Conservation (phyloP, 305 asterid genomes). For the Solanum hybrid region DNA sequence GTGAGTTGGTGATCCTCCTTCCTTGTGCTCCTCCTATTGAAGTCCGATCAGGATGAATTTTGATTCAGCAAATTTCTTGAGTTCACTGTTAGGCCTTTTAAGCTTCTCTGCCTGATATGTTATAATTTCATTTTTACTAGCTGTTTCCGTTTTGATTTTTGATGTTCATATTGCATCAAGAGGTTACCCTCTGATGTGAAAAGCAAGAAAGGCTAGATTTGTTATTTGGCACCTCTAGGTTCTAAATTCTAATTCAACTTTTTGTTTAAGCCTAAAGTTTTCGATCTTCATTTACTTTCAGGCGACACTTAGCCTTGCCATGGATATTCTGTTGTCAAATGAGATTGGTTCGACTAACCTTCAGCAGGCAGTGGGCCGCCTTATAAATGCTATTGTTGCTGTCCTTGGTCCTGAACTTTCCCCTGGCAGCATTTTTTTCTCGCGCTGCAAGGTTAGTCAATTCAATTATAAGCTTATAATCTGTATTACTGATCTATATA, state of each 20-base stretch:
- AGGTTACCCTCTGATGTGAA: not conserved
- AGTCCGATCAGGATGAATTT: not conserved
- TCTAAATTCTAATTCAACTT: constrained; percentile 9
- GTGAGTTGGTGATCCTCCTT: not conserved
- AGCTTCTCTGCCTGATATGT: not conserved
- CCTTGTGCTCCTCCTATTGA: not conserved
- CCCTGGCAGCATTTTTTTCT: constrained; percentile 94
- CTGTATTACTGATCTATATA: not conserved
- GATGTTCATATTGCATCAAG: not conserved
- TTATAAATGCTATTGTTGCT: constrained; percentile 93
- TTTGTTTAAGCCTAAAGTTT: not conserved
- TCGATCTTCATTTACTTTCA: constrained; percentile 25
- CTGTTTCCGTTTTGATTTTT: not conserved
- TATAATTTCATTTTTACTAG: not conserved
- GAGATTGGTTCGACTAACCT: constrained; percentile 91
- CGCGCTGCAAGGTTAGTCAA: constrained; percentile 88
- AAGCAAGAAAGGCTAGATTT: not conserved
- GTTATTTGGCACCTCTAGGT: constrained; percentile 2
- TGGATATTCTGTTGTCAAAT: constrained; percentile 88
- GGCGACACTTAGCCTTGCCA: constrained; percentile 94
- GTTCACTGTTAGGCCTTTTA: not conserved
- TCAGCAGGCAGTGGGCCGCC: constrained; percentile 96
- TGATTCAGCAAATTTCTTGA: not conserved
- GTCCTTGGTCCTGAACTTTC: constrained; percentile 98
- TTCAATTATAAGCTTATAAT: not conserved